A percentile compares a stretch with the other conserved stretches of the same genome.
Conservation (phyloP, 2,329 filamentous ascomycete species). For the Hirsutella minnesotensis region DNA sequence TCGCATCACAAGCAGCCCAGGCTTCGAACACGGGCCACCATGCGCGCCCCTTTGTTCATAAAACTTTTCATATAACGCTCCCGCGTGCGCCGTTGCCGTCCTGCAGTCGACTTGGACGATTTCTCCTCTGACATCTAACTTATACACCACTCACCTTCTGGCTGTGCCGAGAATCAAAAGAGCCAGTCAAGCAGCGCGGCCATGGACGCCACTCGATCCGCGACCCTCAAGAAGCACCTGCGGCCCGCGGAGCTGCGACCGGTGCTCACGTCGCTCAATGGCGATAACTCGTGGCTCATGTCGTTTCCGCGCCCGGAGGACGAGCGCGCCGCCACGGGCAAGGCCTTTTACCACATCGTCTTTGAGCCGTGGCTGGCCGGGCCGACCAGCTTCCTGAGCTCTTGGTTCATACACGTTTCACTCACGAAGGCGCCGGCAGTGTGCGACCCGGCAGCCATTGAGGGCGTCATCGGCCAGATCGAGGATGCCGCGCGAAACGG, state of each 20-base stretch:
- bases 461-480: slow-evolving; percentile 8
- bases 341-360: background rate
- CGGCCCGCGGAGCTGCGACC: background rate
- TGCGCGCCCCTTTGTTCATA: too few species aligned
- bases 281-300: background rate
- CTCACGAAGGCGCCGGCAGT: slow-evolving; percentile 1
- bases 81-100: too few species aligned
- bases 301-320: background rate
- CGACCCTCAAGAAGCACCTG: background rate
- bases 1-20: too few species aligned
- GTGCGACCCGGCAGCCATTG: slow-evolving; percentile 4
- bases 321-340: background rate
- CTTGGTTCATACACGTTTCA: background rate
- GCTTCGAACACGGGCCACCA: too few species aligned
- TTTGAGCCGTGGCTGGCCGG: background rate
- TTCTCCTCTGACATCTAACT: too few species aligned
- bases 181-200: background rate
- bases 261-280: background rate
- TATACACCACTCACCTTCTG: too few species aligned
- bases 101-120: too few species aligned
- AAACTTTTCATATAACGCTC: too few species aligned
- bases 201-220: background rate
- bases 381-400: background rate
- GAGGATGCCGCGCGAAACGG: slow-evolving; percentile 1
- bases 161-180: too few species aligned